Evolutionary conservation across 495 filamentous ascomycete genomes (phyloP), one percentile per base, ranked within the genome.

Genomic region (Penicillium alfredii): DNA sequence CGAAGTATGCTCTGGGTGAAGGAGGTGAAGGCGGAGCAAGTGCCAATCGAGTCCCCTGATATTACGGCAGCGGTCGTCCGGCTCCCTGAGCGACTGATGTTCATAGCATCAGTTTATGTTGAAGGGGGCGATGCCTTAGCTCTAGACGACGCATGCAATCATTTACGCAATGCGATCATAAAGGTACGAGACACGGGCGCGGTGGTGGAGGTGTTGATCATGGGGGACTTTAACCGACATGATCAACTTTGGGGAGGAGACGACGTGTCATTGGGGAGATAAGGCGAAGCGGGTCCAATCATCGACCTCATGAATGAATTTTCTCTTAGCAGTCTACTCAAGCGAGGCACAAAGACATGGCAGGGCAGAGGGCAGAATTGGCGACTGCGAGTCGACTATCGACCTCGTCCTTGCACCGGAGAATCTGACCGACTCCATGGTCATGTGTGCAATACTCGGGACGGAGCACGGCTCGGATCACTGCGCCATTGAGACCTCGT

Each of bases 181-280:
- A 38, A 30, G 22, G 38, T 42, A 26, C 39, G 33, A 33, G 36
- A 42, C 19, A 33, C 35, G 8, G 49, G 33, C 10, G 23, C 37
- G 1, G 37, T 35, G 44, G 28, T 52, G 36, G 44, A 52, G 8
- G 27, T 47, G 17, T 26, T 52, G 33, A 40, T 64, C 39, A 28
- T 48, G 33, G 54, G 56, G 21, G 54, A 64, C 46, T 61, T 61
- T 28, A 62, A 62, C 39, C 51, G 47, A 25, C 44, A 59, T 45
- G 49, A 66, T 51, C 49, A 53, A 38, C 47, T 65, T 5, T 67
- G 43, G 58, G 61, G 57, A 49, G 60, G 55, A 49, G 58, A 61
- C 31, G 33, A 51, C 8, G 44, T 64, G 19, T 42, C 43, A 9
- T 35, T 26, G 16, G 30, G 15, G 16, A 49, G 51, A 30, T 47